Conservation (phyloP, 768 basidiomycete species). For the Agaricus blazei region DNA sequence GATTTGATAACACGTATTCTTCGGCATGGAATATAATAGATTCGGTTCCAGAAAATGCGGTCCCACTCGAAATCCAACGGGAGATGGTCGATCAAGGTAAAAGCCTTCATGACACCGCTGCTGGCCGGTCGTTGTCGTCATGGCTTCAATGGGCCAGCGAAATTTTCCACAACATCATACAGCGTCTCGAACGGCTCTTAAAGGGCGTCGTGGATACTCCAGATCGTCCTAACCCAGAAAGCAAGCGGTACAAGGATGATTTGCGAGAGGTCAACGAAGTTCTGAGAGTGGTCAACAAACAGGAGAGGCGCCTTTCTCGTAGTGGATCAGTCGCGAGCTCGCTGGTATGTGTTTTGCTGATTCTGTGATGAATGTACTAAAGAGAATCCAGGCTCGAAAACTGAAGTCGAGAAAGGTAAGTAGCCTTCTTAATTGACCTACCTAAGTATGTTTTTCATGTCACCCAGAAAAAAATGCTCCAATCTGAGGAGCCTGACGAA, state of each 20-base stretch:
- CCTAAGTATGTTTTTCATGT: neutral
- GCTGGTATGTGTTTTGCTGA: neutral
- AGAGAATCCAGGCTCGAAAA: neutral
- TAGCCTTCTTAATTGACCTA: neutral
- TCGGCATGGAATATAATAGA: conserved; percentile 11
- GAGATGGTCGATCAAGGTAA: conserved; percentile 14
- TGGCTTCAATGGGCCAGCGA: neutral
- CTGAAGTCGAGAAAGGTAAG: neutral
- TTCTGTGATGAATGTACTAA: neutral
- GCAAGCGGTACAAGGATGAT: neutral
- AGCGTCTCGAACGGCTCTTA: neutral
- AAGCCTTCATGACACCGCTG: conserved; percentile 9
- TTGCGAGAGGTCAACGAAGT: neutral
- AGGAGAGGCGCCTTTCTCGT: neutral
- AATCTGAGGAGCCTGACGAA: neutral
- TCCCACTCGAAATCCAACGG: conserved; percentile 9
- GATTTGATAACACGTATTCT: neutral
- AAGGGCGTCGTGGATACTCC: neutral
- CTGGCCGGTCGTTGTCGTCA: conserved; percentile 8
- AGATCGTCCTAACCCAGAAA: neutral
- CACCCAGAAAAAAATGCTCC: neutral
- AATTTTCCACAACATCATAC: neutral
- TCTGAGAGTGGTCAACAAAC: neutral
- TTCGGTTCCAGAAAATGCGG: neutral
- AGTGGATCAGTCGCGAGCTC: neutral